Evolutionary conservation across 1,284 basidiomycete species (phyloP).

Genomic region (Malassezia furfur): DNA sequence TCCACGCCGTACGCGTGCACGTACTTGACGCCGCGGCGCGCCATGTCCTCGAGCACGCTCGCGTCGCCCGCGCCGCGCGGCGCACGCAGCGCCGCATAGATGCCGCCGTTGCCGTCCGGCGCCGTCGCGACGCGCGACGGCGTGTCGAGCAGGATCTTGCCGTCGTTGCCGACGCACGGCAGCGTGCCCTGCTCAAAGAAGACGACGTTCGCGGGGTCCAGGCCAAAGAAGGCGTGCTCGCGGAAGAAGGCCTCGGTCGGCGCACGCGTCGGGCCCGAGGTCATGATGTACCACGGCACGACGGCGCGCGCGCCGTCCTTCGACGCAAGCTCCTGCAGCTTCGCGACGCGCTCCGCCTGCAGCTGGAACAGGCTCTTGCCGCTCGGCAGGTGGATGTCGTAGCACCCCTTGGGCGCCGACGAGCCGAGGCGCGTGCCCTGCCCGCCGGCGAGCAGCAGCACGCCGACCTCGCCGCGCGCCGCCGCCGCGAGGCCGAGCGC

Average conservation of each 20-base stretch:
- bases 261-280: slow-evolving; percentile 81
- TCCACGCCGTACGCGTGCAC: slow-evolving; percentile 95
- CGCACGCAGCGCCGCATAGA: slow-evolving; percentile 81
- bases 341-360: slow-evolving; percentile 85
- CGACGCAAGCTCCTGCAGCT: slow-evolving; percentile 65
- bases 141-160: slow-evolving; percentile 80
- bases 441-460: slow-evolving; percentile 92
- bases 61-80: slow-evolving; percentile 54
- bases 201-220: slow-evolving; percentile 68
- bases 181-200: slow-evolving; percentile 97
- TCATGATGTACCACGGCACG: slow-evolving; percentile 98
- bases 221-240: slow-evolving; percentile 71
- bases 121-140: slow-evolving; percentile 74
- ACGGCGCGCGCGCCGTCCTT: slow-evolving; percentile 52
- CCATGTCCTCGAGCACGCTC: slow-evolving; percentile 76
- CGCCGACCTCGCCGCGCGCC: slow-evolving; percentile 70
- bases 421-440: slow-evolving; percentile 93
- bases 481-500: slow-evolving; percentile 69
- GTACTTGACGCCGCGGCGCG: slow-evolving; percentile 68
- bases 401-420: slow-evolving; percentile 88
- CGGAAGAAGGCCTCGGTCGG: slow-evolving; percentile 80
- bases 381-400: slow-evolving; percentile 86
- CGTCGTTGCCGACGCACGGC: slow-evolving; percentile 85
- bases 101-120: slow-evolving; percentile 93
- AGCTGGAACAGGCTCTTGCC: slow-evolving; percentile 90